phyloP scores from a whole-genome alignment of 2,329 filamentous ascomycete species.

The Trematosphaeria pertusa region DNA sequence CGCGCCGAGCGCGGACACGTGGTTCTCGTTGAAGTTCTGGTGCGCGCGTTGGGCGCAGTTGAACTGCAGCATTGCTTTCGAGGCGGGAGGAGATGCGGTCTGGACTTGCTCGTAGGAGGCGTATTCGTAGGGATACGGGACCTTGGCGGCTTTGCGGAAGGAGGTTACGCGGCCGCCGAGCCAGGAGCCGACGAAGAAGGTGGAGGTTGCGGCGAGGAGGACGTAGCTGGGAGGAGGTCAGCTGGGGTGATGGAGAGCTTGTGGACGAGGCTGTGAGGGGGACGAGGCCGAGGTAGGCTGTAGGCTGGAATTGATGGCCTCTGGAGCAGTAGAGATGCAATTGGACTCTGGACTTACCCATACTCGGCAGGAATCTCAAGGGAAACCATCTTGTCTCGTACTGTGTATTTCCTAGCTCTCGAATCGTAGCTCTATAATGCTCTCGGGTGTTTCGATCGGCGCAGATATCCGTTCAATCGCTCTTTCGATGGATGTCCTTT shows the following conservation, averaged over 20 bases:
- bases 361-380: constrained; percentile 37
- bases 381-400: constrained; percentile 27
- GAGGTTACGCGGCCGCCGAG: constrained; percentile 56
- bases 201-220: constrained; percentile 60
- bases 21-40: constrained; percentile 67
- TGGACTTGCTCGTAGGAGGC: constrained; percentile 62
- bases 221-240: constrained; percentile 56
- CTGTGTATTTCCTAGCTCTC: background rate
- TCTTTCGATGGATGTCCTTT: background rate
- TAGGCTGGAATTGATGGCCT: background rate
- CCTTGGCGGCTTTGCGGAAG: constrained; percentile 59
- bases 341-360: constrained; percentile 32
- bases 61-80: constrained; percentile 55
- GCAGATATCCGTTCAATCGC: background rate
- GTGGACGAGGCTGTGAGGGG: constrained; percentile 17
- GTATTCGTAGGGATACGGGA: constrained; percentile 66
- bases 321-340: background rate
- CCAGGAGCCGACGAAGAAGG: constrained; percentile 60
- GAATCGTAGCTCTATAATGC: too few relatives aligned
- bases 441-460: too few relatives aligned
- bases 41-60: constrained; percentile 55
- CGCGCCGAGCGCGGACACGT: constrained; percentile 57
- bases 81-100: constrained; percentile 44
- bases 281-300: background rate
- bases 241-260: background rate